Base-by-base conservation (phyloP, 257 asterid genomes). In the Echites panduratus region DNA sequence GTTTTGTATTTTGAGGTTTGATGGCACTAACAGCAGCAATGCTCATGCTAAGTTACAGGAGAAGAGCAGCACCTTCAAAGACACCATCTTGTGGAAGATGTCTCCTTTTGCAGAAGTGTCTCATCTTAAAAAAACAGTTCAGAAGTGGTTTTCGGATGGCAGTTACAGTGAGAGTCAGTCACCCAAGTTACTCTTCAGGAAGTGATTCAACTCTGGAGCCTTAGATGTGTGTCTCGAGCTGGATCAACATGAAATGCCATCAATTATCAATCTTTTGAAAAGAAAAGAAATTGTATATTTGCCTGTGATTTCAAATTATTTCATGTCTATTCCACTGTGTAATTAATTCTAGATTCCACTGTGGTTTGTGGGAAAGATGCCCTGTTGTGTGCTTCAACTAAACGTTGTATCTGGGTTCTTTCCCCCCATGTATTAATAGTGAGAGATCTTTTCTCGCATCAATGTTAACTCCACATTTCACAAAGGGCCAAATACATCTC, bases 21-120 rank as follows among this genome's bases (percentile, higher is more conserved):
- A 85, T 85, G 89, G 82, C 89, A 66, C 89, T 84, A 16, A 85
- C 85, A 49, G 86, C 89, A 66, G 85, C 87, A 53, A 83, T 85
- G 87, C 75, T 83, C 70, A 77, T 83, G 62, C 70, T 85, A 67
- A 35, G 79, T 72, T 82, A 70, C 71, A 81, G 70, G 44, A 71
- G 73, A 49, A 76, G 61, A n/a, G 38, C 35, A n/a, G 38, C 35
- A 13, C n/a, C 44, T 11, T 17, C 68, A 7, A 62, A 35, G 22
- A 32, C 74, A 24, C 54, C 49, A 3, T n/a, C 76, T 9, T 9
- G 59, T 41, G 79, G 68, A 17, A 67, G 22, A 58, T 78, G 20
- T 81, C 67, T 20, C 79, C 67, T 20, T 62, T 24, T 16, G 45
- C 35, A 11, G 0, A 54, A 12, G 49, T 11, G n/a, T 67, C 73